Conservation (phyloP, 139 green algal genomes). For the Chlamydomonas schloesseri region DNA sequence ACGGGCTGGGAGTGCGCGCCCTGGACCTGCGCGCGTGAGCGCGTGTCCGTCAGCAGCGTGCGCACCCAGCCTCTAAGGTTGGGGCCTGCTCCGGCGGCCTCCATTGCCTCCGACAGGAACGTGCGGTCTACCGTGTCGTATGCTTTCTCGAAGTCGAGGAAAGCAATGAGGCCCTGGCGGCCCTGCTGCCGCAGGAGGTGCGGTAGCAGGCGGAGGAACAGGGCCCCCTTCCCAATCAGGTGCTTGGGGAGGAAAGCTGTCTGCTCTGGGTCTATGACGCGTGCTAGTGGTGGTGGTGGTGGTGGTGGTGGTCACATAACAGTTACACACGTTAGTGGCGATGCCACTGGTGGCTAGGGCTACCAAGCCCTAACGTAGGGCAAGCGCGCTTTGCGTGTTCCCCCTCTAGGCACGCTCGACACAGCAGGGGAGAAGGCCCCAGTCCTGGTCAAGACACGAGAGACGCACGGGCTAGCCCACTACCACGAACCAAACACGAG, state of each 20-base stretch:
- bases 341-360: too few relatives aligned
- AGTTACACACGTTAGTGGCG: too few relatives aligned
- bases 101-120: neutral
- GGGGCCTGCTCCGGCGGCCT: neutral
- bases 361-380: too few relatives aligned
- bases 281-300: too few relatives aligned
- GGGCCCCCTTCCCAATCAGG: conserved; percentile 43
- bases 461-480: too few relatives aligned
- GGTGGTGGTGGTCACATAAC: too few relatives aligned
- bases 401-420: too few relatives aligned
- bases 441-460: too few relatives aligned
- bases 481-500: too few relatives aligned
- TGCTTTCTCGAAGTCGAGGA: neutral
- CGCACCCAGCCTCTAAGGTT: neutral
- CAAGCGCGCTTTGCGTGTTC: too few relatives aligned
- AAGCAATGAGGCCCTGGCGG: neutral
- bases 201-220: conserved; percentile 30
- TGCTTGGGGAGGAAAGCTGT: conserved; percentile 49
- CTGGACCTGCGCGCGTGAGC: neutral
- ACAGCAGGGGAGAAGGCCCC: too few relatives aligned
- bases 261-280: conserved; percentile 41
- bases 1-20: neutral
- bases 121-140: neutral
- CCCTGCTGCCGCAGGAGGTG: neutral
- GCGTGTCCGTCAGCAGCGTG: neutral